Conservation (phyloP, 371 early-diverging fungal genomes). For the Catenaria anguillulae region DNA sequence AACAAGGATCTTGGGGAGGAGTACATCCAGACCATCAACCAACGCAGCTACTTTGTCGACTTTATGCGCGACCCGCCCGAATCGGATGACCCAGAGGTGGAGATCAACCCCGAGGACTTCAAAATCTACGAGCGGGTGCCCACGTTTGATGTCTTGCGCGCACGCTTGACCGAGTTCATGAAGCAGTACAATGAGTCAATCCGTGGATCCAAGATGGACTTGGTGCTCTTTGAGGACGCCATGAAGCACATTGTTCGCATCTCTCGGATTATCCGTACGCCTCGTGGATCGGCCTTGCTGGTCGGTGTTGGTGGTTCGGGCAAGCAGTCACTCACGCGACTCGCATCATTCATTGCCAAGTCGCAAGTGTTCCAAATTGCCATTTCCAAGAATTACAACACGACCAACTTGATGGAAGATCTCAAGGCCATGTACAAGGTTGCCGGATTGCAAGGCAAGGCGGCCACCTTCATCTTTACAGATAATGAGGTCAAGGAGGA, state of each 20-base stretch:
- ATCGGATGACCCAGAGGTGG: slow-evolving; percentile 37
- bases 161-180: slow-evolving; percentile 33
- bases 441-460: slow-evolving; percentile 33
- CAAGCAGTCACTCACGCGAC: slow-evolving; percentile 40
- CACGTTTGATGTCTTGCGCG: slow-evolving; percentile 31
- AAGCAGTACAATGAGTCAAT: slow-evolving; percentile 41
- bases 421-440: slow-evolving; percentile 39
- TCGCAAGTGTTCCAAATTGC: slow-evolving; percentile 40
- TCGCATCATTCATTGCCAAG: slow-evolving; percentile 42
- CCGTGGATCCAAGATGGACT: slow-evolving; percentile 40
- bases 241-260: slow-evolving; percentile 42
- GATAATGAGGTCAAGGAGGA: slow-evolving; percentile 49
- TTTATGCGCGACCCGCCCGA: slow-evolving; percentile 43
- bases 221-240: slow-evolving; percentile 46
- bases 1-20: slow-evolving; percentile 39
- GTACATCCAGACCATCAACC: slow-evolving; percentile 14
- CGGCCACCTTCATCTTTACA: slow-evolving; percentile 41
- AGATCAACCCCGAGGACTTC: slow-evolving; percentile 35
- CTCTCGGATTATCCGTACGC: slow-evolving; percentile 35
- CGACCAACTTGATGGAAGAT: slow-evolving; percentile 40
- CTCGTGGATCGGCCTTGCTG: slow-evolving; percentile 37
- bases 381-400: slow-evolving; percentile 36
- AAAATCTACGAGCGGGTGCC: slow-evolving; percentile 41
- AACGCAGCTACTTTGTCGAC: slow-evolving; percentile 32
- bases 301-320: slow-evolving; percentile 49